Percentiles rank a stretch among this genome's conserved stretches.
Conservation (phyloP, 306 rosid species). For the Fragaria ananassa region DNA sequence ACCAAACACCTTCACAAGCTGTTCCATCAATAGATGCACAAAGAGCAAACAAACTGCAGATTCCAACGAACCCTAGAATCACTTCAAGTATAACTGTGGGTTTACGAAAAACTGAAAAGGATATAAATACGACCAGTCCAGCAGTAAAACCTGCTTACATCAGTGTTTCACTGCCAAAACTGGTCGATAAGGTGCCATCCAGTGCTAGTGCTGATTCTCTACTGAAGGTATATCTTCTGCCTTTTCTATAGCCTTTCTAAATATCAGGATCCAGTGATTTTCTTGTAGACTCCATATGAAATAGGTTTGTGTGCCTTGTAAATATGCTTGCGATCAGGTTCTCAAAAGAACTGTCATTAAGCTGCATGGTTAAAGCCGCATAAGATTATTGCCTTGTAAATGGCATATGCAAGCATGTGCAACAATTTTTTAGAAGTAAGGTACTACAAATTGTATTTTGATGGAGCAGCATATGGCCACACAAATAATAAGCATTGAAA, state of each 20-base stretch:
- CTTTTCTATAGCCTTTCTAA: neutral
- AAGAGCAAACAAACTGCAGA: slow-evolving; percentile 76
- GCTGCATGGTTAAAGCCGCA: neutral
- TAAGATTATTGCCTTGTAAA: neutral
- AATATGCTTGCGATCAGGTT: neutral
- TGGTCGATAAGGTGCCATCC: slow-evolving; percentile 52
- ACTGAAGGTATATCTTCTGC: slow-evolving; percentile 57
- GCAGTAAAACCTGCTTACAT: slow-evolving; percentile 79
- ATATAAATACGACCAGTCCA: slow-evolving; percentile 41
- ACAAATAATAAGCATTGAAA: neutral
- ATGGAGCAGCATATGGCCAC: neutral
- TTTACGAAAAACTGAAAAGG: slow-evolving; percentile 66
- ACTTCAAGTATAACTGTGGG: slow-evolving; percentile 68
- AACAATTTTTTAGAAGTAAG: neutral
- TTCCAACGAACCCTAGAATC: slow-evolving; percentile 95
- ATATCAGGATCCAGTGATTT: neutral
- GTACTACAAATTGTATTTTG: neutral
- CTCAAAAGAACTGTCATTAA: neutral
- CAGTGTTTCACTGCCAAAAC: slow-evolving; percentile 69
- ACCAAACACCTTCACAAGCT: slow-evolving; percentile 41
- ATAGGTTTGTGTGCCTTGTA: neutral
- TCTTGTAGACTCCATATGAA: neutral
- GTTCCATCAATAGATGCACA: slow-evolving; percentile 52
- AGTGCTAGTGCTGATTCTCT: slow-evolving; percentile 67
- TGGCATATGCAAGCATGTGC: neutral